Percentiles rank a stretch among this genome's conserved stretches.
phyloP scores from a whole-genome alignment of 805 yeast species.

The Metschnikowia picachoensis region DNA sequence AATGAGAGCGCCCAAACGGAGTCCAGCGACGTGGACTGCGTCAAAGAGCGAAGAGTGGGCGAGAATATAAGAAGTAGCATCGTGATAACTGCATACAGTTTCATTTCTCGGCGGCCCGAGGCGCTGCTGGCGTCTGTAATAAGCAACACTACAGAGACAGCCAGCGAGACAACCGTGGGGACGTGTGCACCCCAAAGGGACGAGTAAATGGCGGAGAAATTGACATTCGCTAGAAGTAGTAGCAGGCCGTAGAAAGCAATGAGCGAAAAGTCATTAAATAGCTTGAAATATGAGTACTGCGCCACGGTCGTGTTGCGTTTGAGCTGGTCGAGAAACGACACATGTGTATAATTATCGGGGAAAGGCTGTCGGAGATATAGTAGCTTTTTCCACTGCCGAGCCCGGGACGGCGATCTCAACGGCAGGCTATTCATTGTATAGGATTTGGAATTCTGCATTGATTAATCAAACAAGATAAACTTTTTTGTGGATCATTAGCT shows the following conservation, averaged over 20 bases:
- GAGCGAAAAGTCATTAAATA: conserved; percentile 69
- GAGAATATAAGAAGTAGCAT: conserved; percentile 74
- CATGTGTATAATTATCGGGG: conserved; percentile 89
- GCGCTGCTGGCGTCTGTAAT: conserved; percentile 5
- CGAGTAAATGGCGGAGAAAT: conserved; percentile 61
- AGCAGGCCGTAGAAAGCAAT: conserved; percentile 63
- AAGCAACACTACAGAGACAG: conserved; percentile 4
- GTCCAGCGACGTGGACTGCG: conserved; percentile 86
- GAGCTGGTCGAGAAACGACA: conserved; percentile 74
- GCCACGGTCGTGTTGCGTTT: conserved; percentile 73
- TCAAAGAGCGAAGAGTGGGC: conserved; percentile 84
- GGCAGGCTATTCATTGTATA: neutral
- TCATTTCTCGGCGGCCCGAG: conserved; percentile 5
- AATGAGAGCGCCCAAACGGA: conserved; percentile 91
- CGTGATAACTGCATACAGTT: conserved; percentile 61
- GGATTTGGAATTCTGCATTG: neutral
- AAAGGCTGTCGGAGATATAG: conserved; percentile 81
- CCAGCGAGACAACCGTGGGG: conserved; percentile 35
- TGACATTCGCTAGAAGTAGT: conserved; percentile 58
- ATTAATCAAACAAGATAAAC: neutral
- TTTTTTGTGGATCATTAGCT: too few relatives aligned
- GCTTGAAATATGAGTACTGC: conserved; percentile 56
- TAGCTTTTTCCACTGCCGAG: conserved; percentile 67
- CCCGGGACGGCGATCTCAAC: neutral
- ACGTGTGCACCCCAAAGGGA: conserved; percentile 46